Base-by-base conservation (phyloP, 345 rosid species). In the Nasturtium officinale region DNA sequence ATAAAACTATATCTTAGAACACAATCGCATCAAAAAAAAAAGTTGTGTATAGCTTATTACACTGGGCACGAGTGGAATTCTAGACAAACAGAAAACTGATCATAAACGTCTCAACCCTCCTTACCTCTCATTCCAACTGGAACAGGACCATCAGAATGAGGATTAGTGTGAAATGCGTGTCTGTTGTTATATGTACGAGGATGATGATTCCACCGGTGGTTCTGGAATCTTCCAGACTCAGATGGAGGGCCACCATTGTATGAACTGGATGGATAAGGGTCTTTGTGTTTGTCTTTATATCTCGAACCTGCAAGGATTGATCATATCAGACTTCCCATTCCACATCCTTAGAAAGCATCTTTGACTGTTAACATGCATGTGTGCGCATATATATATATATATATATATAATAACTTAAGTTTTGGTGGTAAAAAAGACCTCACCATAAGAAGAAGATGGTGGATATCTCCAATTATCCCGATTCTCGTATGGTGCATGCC, bases 381-480 rank as follows among this genome's bases (percentile, higher is more conserved):
- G 12, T 45, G 38, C 11, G 29, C 17, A 23, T 5, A 43, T n/a
- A 61, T 29, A 69, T 48, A 13, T 9, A 9, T 26, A 6, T 48
- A 6, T 8, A 40, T 25, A n/a, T n/a, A n/a, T n/a, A n/a, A n/a
- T n/a, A n/a, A n/a, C n/a, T n/a, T n/a, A n/a, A n/a, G n/a, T n/a
- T n/a, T n/a, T n/a, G n/a, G n/a, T n/a, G n/a, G n/a, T n/a, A n/a
- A n/a, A n/a, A n/a, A n/a, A n/a, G n/a, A n/a, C n/a, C 82, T 78
- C 71, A 93, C 98, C 98, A 46, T 84, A 76, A 78, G 78, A 87
- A 28, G 83, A 81, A 61, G 87, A 77, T 23, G 83, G 77, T 52
- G 77, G 80, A 81, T 72, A 83, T 80, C 95, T 88, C 95, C 98
- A 90, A 75, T 76, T 79, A 52, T 90, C 96, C 65, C 85, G 75